These are phyloP conservation scores for Heliamphora pulchella DNA, from an alignment of 179 eudicot genomes.

Conservation along the genomic window DNA sequence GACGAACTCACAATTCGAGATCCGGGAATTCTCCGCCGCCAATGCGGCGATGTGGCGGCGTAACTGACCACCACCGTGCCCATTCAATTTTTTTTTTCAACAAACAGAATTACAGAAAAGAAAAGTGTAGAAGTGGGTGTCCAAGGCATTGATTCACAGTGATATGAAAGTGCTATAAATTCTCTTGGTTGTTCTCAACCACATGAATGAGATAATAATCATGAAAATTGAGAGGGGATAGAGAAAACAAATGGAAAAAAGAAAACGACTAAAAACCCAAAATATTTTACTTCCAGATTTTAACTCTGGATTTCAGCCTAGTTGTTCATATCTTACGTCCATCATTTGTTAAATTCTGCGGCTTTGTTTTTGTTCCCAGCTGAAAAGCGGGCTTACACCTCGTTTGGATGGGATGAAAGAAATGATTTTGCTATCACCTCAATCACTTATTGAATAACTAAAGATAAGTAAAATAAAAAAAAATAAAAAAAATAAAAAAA, in stretches of 20 bases:
- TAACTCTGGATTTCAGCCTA: too few species aligned
- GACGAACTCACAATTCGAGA: conserved; percentile 11
- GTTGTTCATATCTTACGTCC: too few species aligned
- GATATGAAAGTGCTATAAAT: neutral
- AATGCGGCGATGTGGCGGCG: neutral
- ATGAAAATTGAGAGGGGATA: neutral
- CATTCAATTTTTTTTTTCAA: conserved; percentile 10
- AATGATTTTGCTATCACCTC: too few species aligned
- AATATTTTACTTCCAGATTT: neutral
- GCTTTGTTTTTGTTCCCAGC: too few species aligned
- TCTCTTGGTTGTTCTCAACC: conserved; percentile 11
- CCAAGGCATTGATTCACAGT: neutral
- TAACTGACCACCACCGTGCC: conserved; percentile 10
- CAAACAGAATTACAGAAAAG: neutral
- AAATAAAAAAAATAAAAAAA: too few species aligned
- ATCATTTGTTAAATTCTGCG: too few species aligned
- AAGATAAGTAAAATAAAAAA: too few species aligned
- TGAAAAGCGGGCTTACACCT: too few species aligned
- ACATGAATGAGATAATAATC: conserved; percentile 15
- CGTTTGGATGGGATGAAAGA: too few species aligned
- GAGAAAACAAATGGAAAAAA: neutral
- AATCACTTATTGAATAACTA: too few species aligned
- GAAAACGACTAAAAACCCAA: neutral
- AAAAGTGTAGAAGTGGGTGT: neutral
- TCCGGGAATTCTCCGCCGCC: neutral